Conservation (phyloP, 495 filamentous ascomycete genomes). For the Massariosphaeria phaeospora region DNA sequence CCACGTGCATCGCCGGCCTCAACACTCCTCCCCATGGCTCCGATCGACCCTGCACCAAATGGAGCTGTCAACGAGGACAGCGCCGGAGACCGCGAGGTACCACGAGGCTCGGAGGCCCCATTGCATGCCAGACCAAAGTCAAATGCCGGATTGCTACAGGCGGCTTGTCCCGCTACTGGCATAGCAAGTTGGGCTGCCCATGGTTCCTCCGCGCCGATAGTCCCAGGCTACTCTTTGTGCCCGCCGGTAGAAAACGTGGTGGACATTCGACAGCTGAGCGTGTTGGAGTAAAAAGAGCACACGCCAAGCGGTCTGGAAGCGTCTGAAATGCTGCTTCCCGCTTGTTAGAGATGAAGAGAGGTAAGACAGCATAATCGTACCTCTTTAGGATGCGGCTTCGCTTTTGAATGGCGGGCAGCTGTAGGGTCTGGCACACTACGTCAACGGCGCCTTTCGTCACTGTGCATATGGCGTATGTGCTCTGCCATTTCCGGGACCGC, state of each 20-base stretch:
- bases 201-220: no score
- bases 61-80: no score
- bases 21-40: no score
- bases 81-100: no score
- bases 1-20: no score
- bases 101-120: no score
- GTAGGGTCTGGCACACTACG: slow-evolving; percentile 10
- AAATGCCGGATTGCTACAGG: no score
- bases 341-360: neutral
- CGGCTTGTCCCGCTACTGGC: no score
- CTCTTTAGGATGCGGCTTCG: slow-evolving; percentile 10
- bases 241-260: slow-evolving; percentile 15
- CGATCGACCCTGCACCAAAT: no score
- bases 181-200: no score
- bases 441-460: slow-evolving; percentile 24
- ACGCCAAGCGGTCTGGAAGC: slow-evolving; percentile 29
- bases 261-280: neutral
- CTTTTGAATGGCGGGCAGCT: slow-evolving; percentile 20
- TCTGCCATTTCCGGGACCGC: slow-evolving; percentile 6
- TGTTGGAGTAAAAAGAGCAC: neutral
- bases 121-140: no score
- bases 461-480: slow-evolving; percentile 15
- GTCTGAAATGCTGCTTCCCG: slow-evolving; percentile 21
- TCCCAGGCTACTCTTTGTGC: no score
- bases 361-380: slow-evolving; percentile 19